Percentiles rank a stretch among this genome's conserved stretches.
Evolutionary conservation across 768 basidiomycete species (phyloP).

Genomic region (Naganishia kalamii): DNA sequence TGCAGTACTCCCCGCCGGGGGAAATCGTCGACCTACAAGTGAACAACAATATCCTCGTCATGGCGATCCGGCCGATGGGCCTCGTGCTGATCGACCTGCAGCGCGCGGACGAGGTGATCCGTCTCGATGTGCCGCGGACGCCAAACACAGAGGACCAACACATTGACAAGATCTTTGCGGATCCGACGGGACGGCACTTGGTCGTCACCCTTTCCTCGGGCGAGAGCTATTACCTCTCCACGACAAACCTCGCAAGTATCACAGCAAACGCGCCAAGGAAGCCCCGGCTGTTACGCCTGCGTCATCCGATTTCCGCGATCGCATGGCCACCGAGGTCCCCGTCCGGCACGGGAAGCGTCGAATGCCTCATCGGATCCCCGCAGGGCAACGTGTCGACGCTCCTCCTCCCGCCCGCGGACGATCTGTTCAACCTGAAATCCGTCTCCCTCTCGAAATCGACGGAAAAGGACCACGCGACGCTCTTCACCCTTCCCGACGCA

Average conservation of each 20-base stretch:
- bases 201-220: constrained; percentile 77
- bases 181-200: constrained; percentile 87
- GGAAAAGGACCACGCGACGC: constrained; percentile 46
- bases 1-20: constrained; percentile 82
- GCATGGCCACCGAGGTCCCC: constrained; percentile 75
- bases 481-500: constrained; percentile 60
- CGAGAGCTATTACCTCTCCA: constrained; percentile 87
- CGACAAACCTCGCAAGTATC: constrained; percentile 35
- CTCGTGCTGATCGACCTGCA: constrained; percentile 85
- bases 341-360: constrained; percentile 63
- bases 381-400: constrained; percentile 84
- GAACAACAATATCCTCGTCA: constrained; percentile 76
- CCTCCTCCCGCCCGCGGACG: constrained; percentile 64
- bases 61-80: constrained; percentile 69
- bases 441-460: constrained; percentile 39
- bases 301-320: constrained; percentile 80
- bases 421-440: constrained; percentile 77
- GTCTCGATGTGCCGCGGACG: constrained; percentile 66
- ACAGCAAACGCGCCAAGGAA: constrained; percentile 56
- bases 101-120: constrained; percentile 69
- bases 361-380: constrained; percentile 78
- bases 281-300: constrained; percentile 67
- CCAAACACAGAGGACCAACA: constrained; percentile 50
- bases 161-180: constrained; percentile 78
- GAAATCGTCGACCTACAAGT: constrained; percentile 75